These are phyloP conservation scores for Trichocladium uniseriatum DNA, from an alignment of 495 filamentous ascomycete species.

Conservation along the genomic window DNA sequence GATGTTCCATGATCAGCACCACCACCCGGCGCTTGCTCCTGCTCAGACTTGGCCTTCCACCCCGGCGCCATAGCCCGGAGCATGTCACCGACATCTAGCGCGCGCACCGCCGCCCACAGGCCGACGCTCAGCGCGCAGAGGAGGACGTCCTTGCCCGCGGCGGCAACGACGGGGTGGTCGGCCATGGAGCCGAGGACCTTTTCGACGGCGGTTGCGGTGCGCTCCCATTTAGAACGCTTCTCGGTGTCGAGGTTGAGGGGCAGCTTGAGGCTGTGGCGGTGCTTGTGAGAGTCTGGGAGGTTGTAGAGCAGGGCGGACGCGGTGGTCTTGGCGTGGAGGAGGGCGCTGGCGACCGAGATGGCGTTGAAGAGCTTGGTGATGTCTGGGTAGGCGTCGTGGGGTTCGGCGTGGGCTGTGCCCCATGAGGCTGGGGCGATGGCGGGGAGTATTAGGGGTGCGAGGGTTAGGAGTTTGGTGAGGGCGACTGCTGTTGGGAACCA, in stretches of 20 bases:
- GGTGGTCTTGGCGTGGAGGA: constrained; percentile 33
- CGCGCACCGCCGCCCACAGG: constrained; percentile 44
- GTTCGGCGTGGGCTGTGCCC: constrained; percentile 31
- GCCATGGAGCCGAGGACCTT: constrained; percentile 33
- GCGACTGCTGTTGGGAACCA: constrained; percentile 38
- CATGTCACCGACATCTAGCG: constrained; percentile 36
- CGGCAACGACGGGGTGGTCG: constrained; percentile 42
- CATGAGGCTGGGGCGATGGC: constrained; percentile 34
- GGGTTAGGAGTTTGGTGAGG: constrained; percentile 37
- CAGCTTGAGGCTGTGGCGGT: constrained; percentile 36
- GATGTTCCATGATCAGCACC: no score
- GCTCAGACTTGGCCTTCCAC: constrained; percentile 1
- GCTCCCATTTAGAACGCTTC: constrained; percentile 31
- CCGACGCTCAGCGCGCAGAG: constrained; percentile 43
- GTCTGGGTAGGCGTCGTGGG: constrained; percentile 31
- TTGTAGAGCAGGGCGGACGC: constrained; percentile 30
- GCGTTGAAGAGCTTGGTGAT: constrained; percentile 34
- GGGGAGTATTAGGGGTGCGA: constrained; percentile 39
- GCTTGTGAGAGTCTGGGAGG: constrained; percentile 34
- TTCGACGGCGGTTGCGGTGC: constrained; percentile 32
- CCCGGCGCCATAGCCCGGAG: constrained; percentile 2
- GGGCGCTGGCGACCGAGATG: constrained; percentile 27
- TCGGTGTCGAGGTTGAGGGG: constrained; percentile 38
- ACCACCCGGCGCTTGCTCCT: not conserved
- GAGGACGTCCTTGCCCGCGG: constrained; percentile 42